Percentiles rank a stretch among this genome's conserved stretches.
These are phyloP conservation scores for Letharia lupina DNA, from an alignment of 495 filamentous ascomycete genomes.

Conservation along the genomic window DNA sequence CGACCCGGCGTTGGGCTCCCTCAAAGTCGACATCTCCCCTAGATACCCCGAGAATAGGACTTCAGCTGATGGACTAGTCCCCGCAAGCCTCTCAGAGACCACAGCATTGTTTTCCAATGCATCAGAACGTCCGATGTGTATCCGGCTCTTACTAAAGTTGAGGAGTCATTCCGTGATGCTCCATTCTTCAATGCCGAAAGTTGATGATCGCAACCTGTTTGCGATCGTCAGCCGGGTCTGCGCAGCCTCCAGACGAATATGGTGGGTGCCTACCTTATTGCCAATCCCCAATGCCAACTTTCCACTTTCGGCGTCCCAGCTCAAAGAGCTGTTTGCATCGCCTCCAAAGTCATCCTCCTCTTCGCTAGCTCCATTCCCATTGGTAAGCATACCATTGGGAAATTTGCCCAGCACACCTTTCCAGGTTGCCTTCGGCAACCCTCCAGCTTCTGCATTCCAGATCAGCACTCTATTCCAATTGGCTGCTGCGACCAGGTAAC, in stretches of 20 bases:
- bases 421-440: conserved; percentile 60
- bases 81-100: not conserved
- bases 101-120: not conserved
- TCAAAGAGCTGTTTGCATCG: conserved; percentile 45
- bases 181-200: conserved; percentile 9
- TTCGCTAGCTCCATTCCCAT: conserved; percentile 32
- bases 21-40: not conserved
- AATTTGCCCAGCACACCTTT: conserved; percentile 26
- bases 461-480: conserved; percentile 57
- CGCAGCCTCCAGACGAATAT: not conserved
- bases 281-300: conserved; percentile 65
- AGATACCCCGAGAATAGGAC: not conserved
- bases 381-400: conserved; percentile 18
- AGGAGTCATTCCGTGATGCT: not conserved
- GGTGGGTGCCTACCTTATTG: conserved; percentile 49
- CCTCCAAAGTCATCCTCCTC: conserved; percentile 17
- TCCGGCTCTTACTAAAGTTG: not conserved
- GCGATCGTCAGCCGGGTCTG: not conserved
- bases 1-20: not conserved
- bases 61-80: not conserved
- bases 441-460: conserved; percentile 62
- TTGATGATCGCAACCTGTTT: conserved; percentile 17
- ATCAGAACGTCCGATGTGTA: not conserved
- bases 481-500: conserved; percentile 60
- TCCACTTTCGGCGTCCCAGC: conserved; percentile 70